phyloP scores from a whole-genome alignment of 2,329 filamentous ascomycete species.

The Ceratocystis ficicola region DNA sequence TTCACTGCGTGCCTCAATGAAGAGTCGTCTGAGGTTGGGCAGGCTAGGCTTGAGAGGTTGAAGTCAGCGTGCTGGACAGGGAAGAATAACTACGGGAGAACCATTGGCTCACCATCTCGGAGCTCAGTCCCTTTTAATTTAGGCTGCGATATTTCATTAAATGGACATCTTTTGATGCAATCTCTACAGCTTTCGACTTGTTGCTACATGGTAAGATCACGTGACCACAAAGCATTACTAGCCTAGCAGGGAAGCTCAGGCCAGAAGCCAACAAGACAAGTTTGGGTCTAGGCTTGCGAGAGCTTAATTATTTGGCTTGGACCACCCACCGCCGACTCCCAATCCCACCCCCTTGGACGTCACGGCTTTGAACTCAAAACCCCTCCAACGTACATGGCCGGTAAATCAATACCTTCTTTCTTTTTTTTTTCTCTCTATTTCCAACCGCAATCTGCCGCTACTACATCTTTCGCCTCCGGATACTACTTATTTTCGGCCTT shows the following conservation, averaged over 20 bases:
- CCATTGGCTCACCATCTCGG: conserved; percentile 14
- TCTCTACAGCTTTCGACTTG: not conserved
- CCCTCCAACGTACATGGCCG: not conserved
- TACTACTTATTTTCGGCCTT: not conserved
- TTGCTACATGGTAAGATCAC: not conserved
- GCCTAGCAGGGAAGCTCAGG: conserved; percentile 2
- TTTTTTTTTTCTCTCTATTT: not conserved
- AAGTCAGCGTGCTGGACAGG: too few species aligned
- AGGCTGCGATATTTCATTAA: not conserved
- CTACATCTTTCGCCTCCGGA: not conserved
- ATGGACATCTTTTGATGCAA: not conserved
- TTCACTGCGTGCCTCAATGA: conserved; percentile 86
- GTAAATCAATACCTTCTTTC: not conserved
- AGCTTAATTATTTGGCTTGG: conserved; percentile 5
- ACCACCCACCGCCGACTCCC: not conserved
- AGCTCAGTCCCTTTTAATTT: not conserved
- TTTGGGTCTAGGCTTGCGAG: conserved; percentile 1
- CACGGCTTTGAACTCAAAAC: not conserved
- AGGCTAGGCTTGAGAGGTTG: conserved; percentile 53
- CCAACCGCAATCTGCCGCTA: not conserved
- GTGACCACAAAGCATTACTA: not conserved
- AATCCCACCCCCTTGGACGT: conserved; percentile 11
- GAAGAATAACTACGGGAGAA: not conserved
- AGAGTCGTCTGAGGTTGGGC: conserved; percentile 88
- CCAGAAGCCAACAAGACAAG: conserved; percentile 20